A percentile compares a stretch with the other conserved stretches of the same genome.
These are phyloP conservation scores for Choanephora cucurbitarum DNA, from an alignment of 371 early-diverging fungal genomes.

Conservation along the genomic window DNA sequence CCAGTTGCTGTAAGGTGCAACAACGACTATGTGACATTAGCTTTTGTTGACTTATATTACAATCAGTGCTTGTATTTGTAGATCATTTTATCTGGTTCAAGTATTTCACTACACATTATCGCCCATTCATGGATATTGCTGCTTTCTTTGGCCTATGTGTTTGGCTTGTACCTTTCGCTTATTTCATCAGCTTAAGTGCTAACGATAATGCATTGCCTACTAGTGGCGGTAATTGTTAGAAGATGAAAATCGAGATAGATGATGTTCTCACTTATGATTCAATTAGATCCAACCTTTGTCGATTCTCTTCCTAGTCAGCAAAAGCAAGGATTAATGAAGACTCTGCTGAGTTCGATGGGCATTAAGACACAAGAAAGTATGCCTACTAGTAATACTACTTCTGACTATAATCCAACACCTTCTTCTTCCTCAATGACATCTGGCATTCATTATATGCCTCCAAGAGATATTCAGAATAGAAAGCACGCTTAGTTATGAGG, in stretches of 20 bases:
- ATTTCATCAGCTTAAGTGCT: constrained; percentile 84
- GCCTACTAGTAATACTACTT: neutral
- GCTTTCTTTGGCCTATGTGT: constrained; percentile 86
- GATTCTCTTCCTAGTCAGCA: constrained; percentile 20
- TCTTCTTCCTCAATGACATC: constrained; percentile 4
- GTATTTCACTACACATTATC: constrained; percentile 71
- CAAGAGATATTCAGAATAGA: constrained; percentile 23
- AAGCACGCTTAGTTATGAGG: constrained; percentile 11
- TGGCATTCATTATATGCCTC: constrained; percentile 13
- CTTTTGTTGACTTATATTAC: no score
- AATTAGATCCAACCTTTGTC: constrained; percentile 22
- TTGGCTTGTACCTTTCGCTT: constrained; percentile 87
- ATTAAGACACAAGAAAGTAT: constrained; percentile 21
- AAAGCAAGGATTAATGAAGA: constrained; percentile 28
- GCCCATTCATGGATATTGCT: constrained; percentile 76
- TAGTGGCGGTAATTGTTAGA: constrained; percentile 43
- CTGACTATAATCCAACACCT: neutral
- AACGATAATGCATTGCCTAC: constrained; percentile 84
- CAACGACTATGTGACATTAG: neutral
- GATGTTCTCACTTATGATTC: no score
- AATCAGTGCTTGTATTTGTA: constrained; percentile 76
- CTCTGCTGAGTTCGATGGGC: constrained; percentile 13
- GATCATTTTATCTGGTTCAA: constrained; percentile 90
- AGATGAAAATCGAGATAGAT: no score
- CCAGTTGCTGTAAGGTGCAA: constrained; percentile 64